Percentiles rank a stretch among this genome's conserved stretches.
Evolutionary conservation across 179 eudicot genomes (phyloP).

Genomic region (Heliamphora pulchella): DNA sequence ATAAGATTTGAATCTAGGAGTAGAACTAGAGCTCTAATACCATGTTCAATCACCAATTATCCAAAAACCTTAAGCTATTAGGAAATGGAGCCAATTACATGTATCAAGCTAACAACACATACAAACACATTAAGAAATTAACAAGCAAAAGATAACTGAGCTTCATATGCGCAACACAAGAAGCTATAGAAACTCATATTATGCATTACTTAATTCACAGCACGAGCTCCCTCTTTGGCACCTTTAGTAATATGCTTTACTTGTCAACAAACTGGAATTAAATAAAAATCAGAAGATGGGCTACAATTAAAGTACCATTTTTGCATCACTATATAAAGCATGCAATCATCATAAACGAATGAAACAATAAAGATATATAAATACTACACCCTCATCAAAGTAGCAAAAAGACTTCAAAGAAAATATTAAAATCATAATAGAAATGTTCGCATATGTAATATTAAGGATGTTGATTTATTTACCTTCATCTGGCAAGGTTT

Average conservation of each 20-base stretch:
- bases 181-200: no score
- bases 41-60: no score
- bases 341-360: neutral
- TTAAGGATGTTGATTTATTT: neutral
- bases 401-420: neutral
- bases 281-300: neutral
- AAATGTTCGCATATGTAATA: no score
- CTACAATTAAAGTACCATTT: neutral
- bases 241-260: neutral
- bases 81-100: no score
- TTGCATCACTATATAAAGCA: neutral
- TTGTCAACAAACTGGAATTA: neutral
- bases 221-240: neutral
- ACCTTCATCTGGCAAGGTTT: conserved; percentile 77
- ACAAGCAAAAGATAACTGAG: neutral
- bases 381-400: neutral
- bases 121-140: neutral
- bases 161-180: neutral
- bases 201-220: neutral
- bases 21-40: no score
- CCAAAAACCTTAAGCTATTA: no score
- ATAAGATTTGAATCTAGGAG: no score
- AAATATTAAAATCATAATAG: no score
- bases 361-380: neutral
- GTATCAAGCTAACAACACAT: neutral